phyloP scores from a whole-genome alignment of 192 early-diverging fungal species.

The Mortierella hygrophila region DNA sequence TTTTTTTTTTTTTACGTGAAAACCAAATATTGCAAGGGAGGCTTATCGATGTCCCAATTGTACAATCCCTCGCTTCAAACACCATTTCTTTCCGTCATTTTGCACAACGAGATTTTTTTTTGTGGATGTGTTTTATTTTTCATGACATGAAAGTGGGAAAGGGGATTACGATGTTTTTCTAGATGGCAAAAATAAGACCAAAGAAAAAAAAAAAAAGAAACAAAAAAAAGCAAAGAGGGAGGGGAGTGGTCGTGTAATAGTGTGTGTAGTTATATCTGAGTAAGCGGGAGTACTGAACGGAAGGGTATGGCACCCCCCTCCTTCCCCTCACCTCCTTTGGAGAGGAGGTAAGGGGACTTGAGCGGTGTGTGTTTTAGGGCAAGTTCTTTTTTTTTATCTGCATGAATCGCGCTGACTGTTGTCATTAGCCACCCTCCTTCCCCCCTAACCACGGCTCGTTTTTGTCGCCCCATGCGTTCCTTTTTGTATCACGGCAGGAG shows the following conservation, averaged over 20 bases:
- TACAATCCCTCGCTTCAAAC: too few species aligned
- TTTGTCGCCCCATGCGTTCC: background rate
- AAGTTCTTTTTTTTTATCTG: too few species aligned
- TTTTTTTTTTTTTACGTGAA: too few species aligned
- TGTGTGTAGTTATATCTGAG: background rate
- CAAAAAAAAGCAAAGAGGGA: background rate
- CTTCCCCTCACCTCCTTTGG: too few species aligned
- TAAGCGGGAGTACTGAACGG: background rate
- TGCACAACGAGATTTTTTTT: background rate
- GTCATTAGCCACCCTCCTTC: too few species aligned
- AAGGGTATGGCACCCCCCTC: background rate
- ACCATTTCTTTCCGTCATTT: background rate
- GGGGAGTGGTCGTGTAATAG: background rate
- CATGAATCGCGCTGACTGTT: too few species aligned
- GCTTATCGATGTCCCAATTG: too few species aligned
- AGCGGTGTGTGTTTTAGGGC: too few species aligned
- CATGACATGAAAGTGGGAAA: conserved; percentile 3
- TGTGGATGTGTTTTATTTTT: background rate
- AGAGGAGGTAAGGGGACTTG: background rate
- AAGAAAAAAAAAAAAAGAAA: background rate
- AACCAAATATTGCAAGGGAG: too few species aligned
- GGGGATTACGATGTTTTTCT: background rate
- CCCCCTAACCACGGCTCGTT: background rate
- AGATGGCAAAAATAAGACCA: conserved; percentile 2
- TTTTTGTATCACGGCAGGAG: background rate